Base-by-base conservation (phyloP, 163 green algal genomes). In the Scenedesmus sp. region DNA sequence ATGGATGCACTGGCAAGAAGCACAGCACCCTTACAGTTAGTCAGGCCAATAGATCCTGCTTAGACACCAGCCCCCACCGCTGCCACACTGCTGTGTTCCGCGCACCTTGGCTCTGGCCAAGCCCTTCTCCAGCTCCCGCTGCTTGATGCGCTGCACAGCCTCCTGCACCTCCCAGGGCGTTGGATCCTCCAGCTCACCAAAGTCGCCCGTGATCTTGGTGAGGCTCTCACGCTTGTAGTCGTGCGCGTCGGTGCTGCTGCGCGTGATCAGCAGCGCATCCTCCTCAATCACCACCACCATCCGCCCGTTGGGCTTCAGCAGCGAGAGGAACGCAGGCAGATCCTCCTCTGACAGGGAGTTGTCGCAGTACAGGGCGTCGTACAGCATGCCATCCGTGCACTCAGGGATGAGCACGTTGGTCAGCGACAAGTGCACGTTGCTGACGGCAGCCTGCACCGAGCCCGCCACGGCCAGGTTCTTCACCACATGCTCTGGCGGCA, bases 91-190 rank as follows among this genome's bases (percentile, higher is more conserved):
- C 37, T 81, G 16, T 76, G 40, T 51, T 37, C 40, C 10, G 35
- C 85, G 13, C 81, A 92, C 88, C 86, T 94, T 95, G 43, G 94
- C 94, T 44, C 94, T 91, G 0, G 94, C 93, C 3, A 94, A 35
- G 43, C 94, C 94, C 56, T 92, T 92, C 16, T 88, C 56, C 35
- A 93, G 83, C 83, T 96, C 94, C 20, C 93, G 92, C 51, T 92
- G 86, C 92, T 95, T 95, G 70, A 96, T 95, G 12, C 94, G 91
- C 22, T 44, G 24, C 46, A 96, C 95, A 2, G 93, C 94, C 78
- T 96, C 93, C 91, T 96, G 94, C 80, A 96, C 93, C 93, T 96
- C 93, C 94, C 93, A 96, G 4, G 93, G 93, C 26, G 94, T 96
- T 35, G 94, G 93, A 78, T 95, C 93, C 89, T 96, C 93, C 73